Conservation (phyloP, 352 stramenopile species). For the Pythium utonaiense region DNA sequence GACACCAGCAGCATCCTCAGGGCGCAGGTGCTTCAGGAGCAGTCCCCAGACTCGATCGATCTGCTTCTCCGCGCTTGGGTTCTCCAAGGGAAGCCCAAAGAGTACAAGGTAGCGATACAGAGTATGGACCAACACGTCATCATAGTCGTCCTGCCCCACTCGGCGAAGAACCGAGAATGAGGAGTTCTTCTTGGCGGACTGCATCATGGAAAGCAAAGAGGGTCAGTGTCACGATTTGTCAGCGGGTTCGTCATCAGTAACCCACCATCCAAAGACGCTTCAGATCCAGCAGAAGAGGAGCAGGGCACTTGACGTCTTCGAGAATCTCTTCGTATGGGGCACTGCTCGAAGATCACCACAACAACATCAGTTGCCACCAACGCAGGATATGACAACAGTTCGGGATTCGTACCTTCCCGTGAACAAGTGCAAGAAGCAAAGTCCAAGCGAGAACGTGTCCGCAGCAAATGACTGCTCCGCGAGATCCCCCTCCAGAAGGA, state of each 20-base stretch:
- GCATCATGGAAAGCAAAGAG: background rate
- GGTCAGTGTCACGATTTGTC: background rate
- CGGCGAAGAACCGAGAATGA: constrained; percentile 65
- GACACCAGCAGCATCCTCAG: constrained; percentile 29
- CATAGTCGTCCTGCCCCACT: constrained; percentile 53
- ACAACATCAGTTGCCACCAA: too few species aligned
- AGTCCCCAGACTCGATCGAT: constrained; percentile 55
- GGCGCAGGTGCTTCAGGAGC: constrained; percentile 59
- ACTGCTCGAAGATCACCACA: constrained; percentile 29
- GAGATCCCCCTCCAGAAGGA: constrained; percentile 91
- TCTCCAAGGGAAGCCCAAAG: constrained; percentile 86
- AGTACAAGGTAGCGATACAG: constrained; percentile 96
- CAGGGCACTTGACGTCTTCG: constrained; percentile 89
- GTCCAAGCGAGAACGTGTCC: constrained; percentile 95
- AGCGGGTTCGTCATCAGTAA: constrained; percentile 3
- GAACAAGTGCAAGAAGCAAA: constrained; percentile 96
- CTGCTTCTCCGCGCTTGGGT: constrained; percentile 39
- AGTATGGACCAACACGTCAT: constrained; percentile 92
- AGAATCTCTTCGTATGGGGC: constrained; percentile 98
- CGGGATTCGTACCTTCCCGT: constrained; percentile 76
- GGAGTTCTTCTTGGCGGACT: constrained; percentile 49
- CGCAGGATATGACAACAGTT: too few species aligned
- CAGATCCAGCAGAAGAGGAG: constrained; percentile 75
- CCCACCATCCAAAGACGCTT: constrained; percentile 87
- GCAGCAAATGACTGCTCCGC: constrained; percentile 89